Base-by-base conservation (phyloP, 345 rosid species). In the Pseudoturritis turrita region DNA sequence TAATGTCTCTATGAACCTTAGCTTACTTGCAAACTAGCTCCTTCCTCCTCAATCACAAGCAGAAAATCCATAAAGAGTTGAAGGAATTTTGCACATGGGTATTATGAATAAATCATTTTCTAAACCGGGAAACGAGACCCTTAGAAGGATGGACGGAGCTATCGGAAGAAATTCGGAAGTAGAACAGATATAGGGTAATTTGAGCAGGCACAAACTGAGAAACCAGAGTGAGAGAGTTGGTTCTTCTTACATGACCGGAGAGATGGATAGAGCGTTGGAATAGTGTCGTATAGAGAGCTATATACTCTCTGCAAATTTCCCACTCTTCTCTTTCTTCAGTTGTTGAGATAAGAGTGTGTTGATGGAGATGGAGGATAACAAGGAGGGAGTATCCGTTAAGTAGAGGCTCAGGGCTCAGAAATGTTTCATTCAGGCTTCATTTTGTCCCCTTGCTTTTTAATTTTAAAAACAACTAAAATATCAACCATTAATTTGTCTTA, bases 281-380 rank as follows among this genome's bases (percentile, higher is more conserved):
- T 15, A 68, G 50, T 40, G 51, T 13, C n/a, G 4, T 35, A 26
- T 12, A 14, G 21, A 37, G n/a, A n/a, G n/a, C n/a, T n/a, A n/a
- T n/a, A n/a, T n/a, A n/a, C n/a, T n/a, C n/a, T n/a, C n/a, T n/a
- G n/a, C n/a, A n/a, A n/a, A n/a, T n/a, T n/a, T 1, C 41, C 40
- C 40, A 25, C 52, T 28, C 25, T 28, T 44, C 52, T 63, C 29
- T 39, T 36, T 57, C 17, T 39, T 39, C 6, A 54, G 39, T 9
- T 29, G 29, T 55, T 31, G 10, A 2, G 26, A 25, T 25, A n/a
- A n/a, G n/a, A n/a, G n/a, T n/a, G n/a, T n/a, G n/a, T n/a, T n/a
- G n/a, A n/a, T n/a, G n/a, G n/a, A n/a, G n/a, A 31, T 68, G 62
- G 22, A 68, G 55, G 73, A 70, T 70, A 69, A 68, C 62, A 53